Conservation (phyloP, 176 grass and related monocot genomes). For the Aegilops longissima region DNA sequence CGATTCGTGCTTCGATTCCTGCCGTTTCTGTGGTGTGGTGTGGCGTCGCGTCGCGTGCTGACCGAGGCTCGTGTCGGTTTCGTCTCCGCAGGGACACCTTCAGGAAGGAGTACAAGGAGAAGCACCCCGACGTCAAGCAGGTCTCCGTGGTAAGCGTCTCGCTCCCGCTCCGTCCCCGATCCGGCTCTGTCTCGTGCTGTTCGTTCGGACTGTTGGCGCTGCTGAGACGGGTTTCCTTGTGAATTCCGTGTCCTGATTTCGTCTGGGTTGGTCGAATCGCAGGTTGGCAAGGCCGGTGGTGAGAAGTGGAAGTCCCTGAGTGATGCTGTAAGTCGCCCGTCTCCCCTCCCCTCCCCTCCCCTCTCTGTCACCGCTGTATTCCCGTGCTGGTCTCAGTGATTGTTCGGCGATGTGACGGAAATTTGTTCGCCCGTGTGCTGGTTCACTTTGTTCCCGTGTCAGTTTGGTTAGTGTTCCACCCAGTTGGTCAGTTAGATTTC, state of each 20-base stretch:
- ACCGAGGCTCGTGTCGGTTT: neutral
- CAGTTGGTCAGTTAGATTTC: neutral
- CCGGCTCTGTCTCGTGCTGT: neutral
- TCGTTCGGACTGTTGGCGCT: neutral
- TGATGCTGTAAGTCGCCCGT: conserved; percentile 52
- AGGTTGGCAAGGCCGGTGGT: conserved; percentile 95
- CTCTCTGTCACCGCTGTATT: neutral
- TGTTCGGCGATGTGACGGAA: neutral
- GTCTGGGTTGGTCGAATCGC: neutral
- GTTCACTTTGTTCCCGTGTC: too few relatives aligned
- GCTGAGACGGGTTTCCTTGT: rapidly evolving
- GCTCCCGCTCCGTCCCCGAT: neutral
- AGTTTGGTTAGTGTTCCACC: too few relatives aligned
- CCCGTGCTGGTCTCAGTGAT: neutral
- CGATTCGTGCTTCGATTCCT: neutral
- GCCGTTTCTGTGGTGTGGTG: neutral
- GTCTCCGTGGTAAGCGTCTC: conserved; percentile 64
- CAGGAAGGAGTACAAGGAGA: conserved; percentile 86
- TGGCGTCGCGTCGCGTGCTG: neutral
- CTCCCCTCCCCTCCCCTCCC: neutral
- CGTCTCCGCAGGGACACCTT: conserved; percentile 56
- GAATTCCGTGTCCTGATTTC: neutral
- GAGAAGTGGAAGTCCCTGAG: conserved; percentile 91
- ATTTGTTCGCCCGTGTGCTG: neutral
- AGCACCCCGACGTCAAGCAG: conserved; percentile 70